A percentile compares a stretch with the other conserved stretches of the same genome.
Evolutionary conservation across 345 rosid species (phyloP).

Genomic region (Eutrema japonicum): DNA sequence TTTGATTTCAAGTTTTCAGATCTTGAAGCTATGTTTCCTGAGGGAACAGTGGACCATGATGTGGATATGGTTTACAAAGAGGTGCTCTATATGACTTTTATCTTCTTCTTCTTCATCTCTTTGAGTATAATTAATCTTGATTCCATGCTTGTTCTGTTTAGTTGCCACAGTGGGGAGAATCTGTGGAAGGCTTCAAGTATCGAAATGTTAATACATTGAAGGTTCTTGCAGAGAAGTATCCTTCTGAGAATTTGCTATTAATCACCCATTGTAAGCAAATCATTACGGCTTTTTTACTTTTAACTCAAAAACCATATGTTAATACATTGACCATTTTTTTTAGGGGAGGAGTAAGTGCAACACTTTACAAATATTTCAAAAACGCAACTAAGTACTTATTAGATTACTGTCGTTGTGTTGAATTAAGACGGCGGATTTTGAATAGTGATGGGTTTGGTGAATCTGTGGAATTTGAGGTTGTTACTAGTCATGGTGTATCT

Average conservation of each 20-base stretch:
- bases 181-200: slow-evolving; percentile 36
- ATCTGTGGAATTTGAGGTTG: slow-evolving; percentile 45
- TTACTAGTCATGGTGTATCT: slow-evolving; percentile 42
- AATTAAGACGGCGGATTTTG: slow-evolving; percentile 54
- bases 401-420: slow-evolving; percentile 70
- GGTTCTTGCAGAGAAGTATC: slow-evolving; percentile 71
- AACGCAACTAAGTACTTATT: slow-evolving; percentile 56
- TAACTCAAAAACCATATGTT: not conserved
- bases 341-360: slow-evolving; percentile 84
- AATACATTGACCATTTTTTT: not conserved
- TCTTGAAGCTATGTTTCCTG: slow-evolving; percentile 63
- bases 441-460: slow-evolving; percentile 32
- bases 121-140: slow-evolving; percentile 1
- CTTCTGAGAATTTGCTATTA: slow-evolving; percentile 72
- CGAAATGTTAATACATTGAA: slow-evolving; percentile 57
- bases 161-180: slow-evolving; percentile 82
- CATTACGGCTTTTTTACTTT: not conserved
- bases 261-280: slow-evolving; percentile 73
- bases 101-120: not conserved
- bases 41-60: slow-evolving; percentile 61
- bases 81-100: slow-evolving; percentile 44
- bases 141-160: slow-evolving; percentile 33
- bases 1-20: slow-evolving; percentile 61
- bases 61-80: slow-evolving; percentile 54
- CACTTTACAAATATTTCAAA: slow-evolving; percentile 57